Base-by-base conservation (phyloP, 2,329 filamentous ascomycete species). In the Microcyclospora tardicrescens region DNA sequence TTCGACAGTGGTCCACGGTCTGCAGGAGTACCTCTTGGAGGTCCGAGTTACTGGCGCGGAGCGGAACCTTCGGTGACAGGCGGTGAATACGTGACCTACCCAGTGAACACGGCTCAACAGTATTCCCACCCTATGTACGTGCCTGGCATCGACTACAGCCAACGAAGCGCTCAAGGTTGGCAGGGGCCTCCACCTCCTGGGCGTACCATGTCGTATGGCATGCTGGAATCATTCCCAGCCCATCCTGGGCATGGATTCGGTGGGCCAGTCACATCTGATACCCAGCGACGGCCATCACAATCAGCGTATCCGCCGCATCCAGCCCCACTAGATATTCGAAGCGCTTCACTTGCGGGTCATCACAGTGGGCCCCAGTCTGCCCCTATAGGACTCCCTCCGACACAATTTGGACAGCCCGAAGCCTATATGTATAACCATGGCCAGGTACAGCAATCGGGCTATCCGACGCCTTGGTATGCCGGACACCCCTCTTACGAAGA, bases 141-240 rank as follows among this genome's bases (percentile, higher is more conserved):
- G 30, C n/a, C 15, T 13, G 30, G 30, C 15, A 13, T 32, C 15
- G n/a, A 15, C 30, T 32, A 15, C 6, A 13, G n/a, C 30, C 15
- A 13, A 32, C 4, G n/a, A 15, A 10, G n/a, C 4, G 30, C 4
- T 15, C 30, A 32, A 15, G n/a, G n/a, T 10, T 24, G 19, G 19
- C 19, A 24, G 19, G 19, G 19, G 19, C 19, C 19, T 13, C 11
- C 28, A 16, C 36, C 13, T 12, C 28, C 28, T 5, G 29, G 16
- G n/a, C 16, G 11, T 28, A 6, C 6, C 38, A 47, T 10, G 36
- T 47, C 10, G 44, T 47, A 12, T 36, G 28, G 11, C 16, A 33
- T 34, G 12, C 30, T 34, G 28, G 10, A 14, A 19, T 28, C 19
- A 4, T 24, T 24, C 19, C 19, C 19, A 33, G 36, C 10, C 9